phyloP scores from a whole-genome alignment of 2,329 filamentous ascomycete species.

The Apiospora hydei region DNA sequence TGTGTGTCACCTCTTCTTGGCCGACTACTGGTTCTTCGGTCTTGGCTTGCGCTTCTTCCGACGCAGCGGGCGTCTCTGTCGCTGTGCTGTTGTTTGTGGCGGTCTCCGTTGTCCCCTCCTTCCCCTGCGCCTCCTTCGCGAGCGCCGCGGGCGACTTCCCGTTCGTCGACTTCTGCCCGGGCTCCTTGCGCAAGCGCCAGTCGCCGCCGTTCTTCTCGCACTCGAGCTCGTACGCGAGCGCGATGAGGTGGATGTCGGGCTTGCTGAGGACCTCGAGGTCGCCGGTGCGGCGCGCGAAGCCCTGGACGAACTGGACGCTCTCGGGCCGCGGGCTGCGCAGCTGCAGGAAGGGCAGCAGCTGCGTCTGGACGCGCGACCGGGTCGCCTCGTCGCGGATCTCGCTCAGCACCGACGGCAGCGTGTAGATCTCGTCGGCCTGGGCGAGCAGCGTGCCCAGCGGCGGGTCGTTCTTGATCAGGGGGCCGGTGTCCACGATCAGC shows the following conservation, averaged over 20 bases:
- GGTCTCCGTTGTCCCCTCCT: slow-evolving; percentile 24
- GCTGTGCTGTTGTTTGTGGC: neutral
- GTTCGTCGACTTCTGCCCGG: slow-evolving; percentile 81
- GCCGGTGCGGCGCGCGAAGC: slow-evolving; percentile 89
- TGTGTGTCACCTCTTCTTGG: slow-evolving; percentile 26
- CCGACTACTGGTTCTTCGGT: slow-evolving; percentile 2
- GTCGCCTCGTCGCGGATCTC: slow-evolving; percentile 91
- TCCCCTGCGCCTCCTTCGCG: slow-evolving; percentile 43
- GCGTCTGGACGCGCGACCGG: slow-evolving; percentile 80
- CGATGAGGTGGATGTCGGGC: slow-evolving; percentile 88
- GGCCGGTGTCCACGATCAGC: slow-evolving; percentile 88
- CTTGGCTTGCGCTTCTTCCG: neutral
- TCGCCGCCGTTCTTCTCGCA: slow-evolving; percentile 89
- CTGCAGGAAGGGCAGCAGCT: slow-evolving; percentile 84
- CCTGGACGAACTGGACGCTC: slow-evolving; percentile 80
- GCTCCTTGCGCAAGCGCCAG: slow-evolving; percentile 80
- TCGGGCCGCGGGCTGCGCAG: slow-evolving; percentile 76
- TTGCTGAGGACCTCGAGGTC: slow-evolving; percentile 87
- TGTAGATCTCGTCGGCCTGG: slow-evolving; percentile 79
- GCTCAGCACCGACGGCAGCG: slow-evolving; percentile 82
- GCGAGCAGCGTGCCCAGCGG: slow-evolving; percentile 81
- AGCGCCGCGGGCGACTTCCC: slow-evolving; percentile 67
- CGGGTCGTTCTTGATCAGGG: slow-evolving; percentile 92
- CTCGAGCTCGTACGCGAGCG: slow-evolving; percentile 93
- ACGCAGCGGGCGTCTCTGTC: neutral